Conservation (phyloP, 768 basidiomycete species). For the Cytidiella melzeri region DNA sequence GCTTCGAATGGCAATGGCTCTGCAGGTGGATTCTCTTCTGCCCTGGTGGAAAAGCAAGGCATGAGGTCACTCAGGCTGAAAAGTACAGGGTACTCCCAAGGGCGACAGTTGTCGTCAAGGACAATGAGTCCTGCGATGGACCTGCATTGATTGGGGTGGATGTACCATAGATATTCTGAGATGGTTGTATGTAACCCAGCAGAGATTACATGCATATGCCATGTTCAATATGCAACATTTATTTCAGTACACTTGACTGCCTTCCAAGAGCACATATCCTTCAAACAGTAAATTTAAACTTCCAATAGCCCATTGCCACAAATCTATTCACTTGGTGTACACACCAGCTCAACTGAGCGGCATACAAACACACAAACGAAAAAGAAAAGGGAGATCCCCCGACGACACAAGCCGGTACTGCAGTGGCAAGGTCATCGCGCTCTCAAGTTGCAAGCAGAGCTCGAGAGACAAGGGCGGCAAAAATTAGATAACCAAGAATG, state of each 20-base stretch:
- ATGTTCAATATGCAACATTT: background rate
- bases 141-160: too few species aligned
- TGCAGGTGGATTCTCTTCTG: background rate
- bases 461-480: constrained; percentile 19
- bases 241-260: background rate
- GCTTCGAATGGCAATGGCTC: background rate
- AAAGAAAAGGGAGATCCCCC: constrained; percentile 15
- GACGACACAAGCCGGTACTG: constrained; percentile 26
- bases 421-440: constrained; percentile 25
- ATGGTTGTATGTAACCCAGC: background rate
- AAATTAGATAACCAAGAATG: constrained; percentile 26
- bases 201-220: background rate
- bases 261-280: too few species aligned
- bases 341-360: background rate
- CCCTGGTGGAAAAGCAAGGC: background rate
- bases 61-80: background rate
- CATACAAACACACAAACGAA: background rate
- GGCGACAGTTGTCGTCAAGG: background rate
- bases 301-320: background rate
- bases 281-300: too few species aligned
- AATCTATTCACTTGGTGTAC: background rate
- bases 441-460: constrained; percentile 25
- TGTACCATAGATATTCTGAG: background rate
- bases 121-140: background rate
- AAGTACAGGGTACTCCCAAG: background rate